Conservation (phyloP, 768 basidiomycete genomes). For the Suillus occidentalis region DNA sequence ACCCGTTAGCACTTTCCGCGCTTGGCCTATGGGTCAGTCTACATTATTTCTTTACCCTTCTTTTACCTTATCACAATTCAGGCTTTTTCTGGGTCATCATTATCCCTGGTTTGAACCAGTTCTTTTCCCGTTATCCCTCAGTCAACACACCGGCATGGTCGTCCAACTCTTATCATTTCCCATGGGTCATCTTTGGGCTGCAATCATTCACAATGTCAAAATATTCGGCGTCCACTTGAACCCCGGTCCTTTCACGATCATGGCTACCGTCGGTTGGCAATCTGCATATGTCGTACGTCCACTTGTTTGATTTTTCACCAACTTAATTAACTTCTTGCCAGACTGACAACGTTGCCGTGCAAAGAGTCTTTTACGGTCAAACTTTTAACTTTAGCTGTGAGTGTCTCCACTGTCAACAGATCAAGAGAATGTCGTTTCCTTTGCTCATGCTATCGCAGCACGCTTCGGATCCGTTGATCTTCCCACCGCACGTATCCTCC, state of each 20-base stretch:
- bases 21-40: conserved; percentile 37
- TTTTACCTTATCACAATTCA: not conserved
- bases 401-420: not conserved
- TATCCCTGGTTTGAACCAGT: conserved; percentile 68
- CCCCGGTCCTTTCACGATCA: conserved; percentile 53
- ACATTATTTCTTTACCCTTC: not conserved
- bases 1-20: conserved; percentile 35
- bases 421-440: conserved; percentile 38
- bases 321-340: not conserved
- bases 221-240: conserved; percentile 33
- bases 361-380: conserved; percentile 46
- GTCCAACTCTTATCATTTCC: conserved; percentile 30
- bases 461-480: conserved; percentile 42
- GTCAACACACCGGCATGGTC: conserved; percentile 40
- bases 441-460: conserved; percentile 55
- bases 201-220: conserved; percentile 42
- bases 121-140: conserved; percentile 60
- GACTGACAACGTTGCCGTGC: conserved; percentile 48
- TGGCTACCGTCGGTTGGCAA: conserved; percentile 54
- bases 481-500: conserved; percentile 39
- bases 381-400: conserved; percentile 33
- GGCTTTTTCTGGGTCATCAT: conserved; percentile 54
- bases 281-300: not conserved
- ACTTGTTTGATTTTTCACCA: conserved; percentile 14
- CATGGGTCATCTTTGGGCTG: conserved; percentile 52